Evolutionary conservation across 2,329 filamentous ascomycete genomes (phyloP), one percentile per base, ranked within the genome.

Genomic region (Fusarium sp.): DNA sequence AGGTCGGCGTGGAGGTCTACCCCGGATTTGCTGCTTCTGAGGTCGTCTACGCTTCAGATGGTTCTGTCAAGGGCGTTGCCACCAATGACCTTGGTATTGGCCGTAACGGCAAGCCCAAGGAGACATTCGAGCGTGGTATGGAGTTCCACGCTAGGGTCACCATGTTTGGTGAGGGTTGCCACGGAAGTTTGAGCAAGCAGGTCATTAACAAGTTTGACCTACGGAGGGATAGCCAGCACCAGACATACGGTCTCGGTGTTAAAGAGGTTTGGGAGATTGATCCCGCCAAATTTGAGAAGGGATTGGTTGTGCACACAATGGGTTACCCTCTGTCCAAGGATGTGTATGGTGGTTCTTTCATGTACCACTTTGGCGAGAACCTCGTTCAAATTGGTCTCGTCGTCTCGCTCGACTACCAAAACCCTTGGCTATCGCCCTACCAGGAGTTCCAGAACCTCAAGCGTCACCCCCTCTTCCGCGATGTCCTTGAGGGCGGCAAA

Each of bases 341-440:
- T 77, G 96, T 94, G 10, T 99, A 99, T 78, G 96, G 96, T 71
- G 96, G 96, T 70, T 94, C 93, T n/a, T 99, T 94, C 91, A 94
- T 99, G 93, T 99, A 99, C 77, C 96, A 99, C 80, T 99, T 98
- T 80, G 96, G 94, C 38, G 95, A 99, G 74, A 99, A 98, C 80
- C 88, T 98, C 74, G 95, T 99, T 63, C 94, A 91, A 71, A 86
- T 99, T 57, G 96, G 96, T 24, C 85, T 98, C 19, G 96, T 99
- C 13, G 92, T 97, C 38, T 94, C 94, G 24, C 87, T 99, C 55
- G 96, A 99, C 84, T 99, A 99, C 79, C 87, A 93, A 42, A 99
- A 99, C 81, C 96, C 96, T 1, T 99, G 95, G 94, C 82, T 98
- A 57, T 96, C 94, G 5, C 96, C 96, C 0, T 99, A 98, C 78